Percentiles rank a stretch among this genome's conserved stretches.
Conservation (phyloP, 2,329 filamentous ascomycete species). For the Magnaporthales sp. region DNA sequence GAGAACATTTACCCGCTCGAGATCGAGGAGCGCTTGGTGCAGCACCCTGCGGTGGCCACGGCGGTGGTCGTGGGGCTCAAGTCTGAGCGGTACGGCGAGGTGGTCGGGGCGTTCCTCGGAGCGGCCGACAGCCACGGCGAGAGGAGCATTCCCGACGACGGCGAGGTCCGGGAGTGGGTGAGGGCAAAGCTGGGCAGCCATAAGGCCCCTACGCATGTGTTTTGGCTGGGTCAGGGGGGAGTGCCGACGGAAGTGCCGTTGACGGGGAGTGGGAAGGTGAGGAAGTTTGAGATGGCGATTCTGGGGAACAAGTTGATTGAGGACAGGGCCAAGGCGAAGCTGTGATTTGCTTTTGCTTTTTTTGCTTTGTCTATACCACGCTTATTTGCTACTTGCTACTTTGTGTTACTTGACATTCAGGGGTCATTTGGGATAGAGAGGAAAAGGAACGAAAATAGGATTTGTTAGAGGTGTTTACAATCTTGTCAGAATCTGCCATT, state of each 20-base stretch:
- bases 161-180: conserved; percentile 55
- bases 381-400: neutral
- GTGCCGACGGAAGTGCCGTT: conserved; percentile 48
- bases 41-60: conserved; percentile 51
- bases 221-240: conserved; percentile 60
- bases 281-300: conserved; percentile 56
- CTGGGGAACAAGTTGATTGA: conserved; percentile 45
- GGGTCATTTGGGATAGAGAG: neutral
- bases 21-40: conserved; percentile 63
- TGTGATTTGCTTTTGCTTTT: conserved; percentile 20
- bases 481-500: neutral
- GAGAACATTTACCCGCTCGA: conserved; percentile 70
- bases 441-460: neutral
- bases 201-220: conserved; percentile 65
- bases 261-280: conserved; percentile 65
- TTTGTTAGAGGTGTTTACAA: neutral
- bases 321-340: conserved; percentile 33
- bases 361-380: neutral
- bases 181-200: conserved; percentile 52
- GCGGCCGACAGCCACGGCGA: conserved; percentile 18
- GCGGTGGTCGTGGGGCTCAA: conserved; percentile 64
- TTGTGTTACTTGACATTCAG: neutral
- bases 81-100: conserved; percentile 64
- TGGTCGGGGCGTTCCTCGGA: conserved; percentile 57
- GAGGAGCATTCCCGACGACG: conserved; percentile 30